phyloP scores from a whole-genome alignment of 257 asterid species.

The Lithospermum erythrorhizon region DNA sequence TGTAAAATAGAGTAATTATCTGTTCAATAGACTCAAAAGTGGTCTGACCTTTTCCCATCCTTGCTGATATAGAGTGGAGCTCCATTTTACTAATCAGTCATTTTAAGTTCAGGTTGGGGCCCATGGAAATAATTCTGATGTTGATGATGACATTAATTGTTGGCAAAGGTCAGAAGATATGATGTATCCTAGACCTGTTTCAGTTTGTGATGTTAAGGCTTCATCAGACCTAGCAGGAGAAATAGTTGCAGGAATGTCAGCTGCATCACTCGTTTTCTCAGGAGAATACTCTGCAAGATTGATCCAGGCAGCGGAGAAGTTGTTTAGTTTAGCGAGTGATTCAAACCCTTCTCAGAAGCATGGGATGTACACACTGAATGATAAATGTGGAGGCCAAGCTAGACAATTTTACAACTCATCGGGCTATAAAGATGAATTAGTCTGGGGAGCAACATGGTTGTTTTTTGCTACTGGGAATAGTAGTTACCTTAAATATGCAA shows the following conservation, averaged over 20 bases:
- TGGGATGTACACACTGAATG: conserved; percentile 26
- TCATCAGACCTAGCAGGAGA: conserved; percentile 52
- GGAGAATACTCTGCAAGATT: conserved; percentile 19
- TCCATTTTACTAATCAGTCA: not conserved
- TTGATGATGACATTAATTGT: conserved; percentile 32
- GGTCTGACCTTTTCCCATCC: too few relatives aligned
- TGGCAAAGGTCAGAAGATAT: conserved; percentile 65
- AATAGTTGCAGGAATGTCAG: conserved; percentile 45
- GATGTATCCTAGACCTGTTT: conserved; percentile 36
- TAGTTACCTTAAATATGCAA: conserved; percentile 34
- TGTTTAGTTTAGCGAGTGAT: conserved; percentile 22
- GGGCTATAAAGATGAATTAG: conserved; percentile 36
- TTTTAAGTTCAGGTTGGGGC: conserved; percentile 30
- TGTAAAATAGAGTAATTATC: too few relatives aligned
- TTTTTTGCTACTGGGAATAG: conserved; percentile 45
- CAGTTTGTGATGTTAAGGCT: conserved; percentile 32
- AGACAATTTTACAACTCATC: conserved; percentile 31
- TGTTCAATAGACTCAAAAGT: too few relatives aligned
- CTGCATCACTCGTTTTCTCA: conserved; percentile 42
- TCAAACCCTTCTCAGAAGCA: conserved; percentile 18
- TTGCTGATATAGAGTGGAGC: too few relatives aligned
- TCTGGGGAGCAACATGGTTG: conserved; percentile 52
- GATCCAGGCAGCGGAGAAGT: conserved; percentile 25
- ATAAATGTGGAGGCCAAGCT: conserved; percentile 36
- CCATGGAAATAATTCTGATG: conserved; percentile 5